Base-by-base conservation (phyloP, 1,284 basidiomycete genomes). In the Tylopilus orsonianus region DNA sequence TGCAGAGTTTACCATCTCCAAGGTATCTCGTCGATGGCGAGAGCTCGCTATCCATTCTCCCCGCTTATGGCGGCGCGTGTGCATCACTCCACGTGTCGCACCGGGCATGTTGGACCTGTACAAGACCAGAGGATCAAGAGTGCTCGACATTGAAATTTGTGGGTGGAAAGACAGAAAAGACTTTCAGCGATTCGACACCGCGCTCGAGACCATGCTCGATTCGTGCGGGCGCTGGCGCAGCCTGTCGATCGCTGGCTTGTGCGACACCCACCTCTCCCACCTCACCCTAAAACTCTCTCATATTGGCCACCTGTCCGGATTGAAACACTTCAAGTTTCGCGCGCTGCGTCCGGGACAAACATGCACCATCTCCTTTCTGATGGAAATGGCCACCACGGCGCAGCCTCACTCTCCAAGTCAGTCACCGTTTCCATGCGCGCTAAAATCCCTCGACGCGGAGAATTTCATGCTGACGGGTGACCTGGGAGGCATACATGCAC, bases 151-250 rank as follows among this genome's bases (percentile, higher is more conserved):
- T 37, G 61, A 66, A 19, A 47, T 64, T 2, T 56, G 48, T 35
- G 64, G 61, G 12, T 64, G 62, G 62, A 64, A 49, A 42, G 64
- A 64, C 29, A 66, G 62, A 42, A 50, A 48, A n/a, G 64, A 66
- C 6, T 65, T 66, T 34, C 66, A 65, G 35, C 49, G 60, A 4
- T 66, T 66, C 33, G 65, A 68, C 23, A 30, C 44, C 26, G 60
- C 58, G 30, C 48, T 64, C 20, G 62, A 61, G 44, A 47, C 36
- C 27, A 57, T 64, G 36, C 62, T 64, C 12, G 57, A 62, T 22
- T 66, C 64, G 18, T 44, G 44, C 13, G 49, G 44, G 27, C 60
- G 63, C 9, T 64, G 62, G 62, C 64, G 60, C 38, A 61, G 60
- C 42, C 42, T 64, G 19, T 57, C 53, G 14, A 52, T 64, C 19